A percentile compares a stretch with the other conserved stretches of the same genome.
Evolutionary conservation across 768 basidiomycete species (phyloP).

Genomic region (Naganishia vaughanmartiniae): DNA sequence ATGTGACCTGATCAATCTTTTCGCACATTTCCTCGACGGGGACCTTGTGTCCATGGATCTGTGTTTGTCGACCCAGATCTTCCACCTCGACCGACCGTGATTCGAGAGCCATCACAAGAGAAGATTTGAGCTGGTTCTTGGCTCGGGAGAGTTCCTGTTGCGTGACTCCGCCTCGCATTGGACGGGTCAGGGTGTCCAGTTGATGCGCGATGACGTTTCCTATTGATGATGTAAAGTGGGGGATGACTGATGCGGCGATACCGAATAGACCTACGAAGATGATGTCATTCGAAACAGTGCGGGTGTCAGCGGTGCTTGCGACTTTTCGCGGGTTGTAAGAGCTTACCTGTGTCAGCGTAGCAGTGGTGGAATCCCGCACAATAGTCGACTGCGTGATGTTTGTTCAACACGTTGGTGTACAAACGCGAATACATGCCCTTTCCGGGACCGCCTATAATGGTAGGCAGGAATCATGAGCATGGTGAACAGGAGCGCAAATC

Average conservation of each 20-base stretch:
- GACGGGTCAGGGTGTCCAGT: slow-evolving; percentile 71
- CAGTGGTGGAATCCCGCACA: slow-evolving; percentile 97
- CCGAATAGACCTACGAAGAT: slow-evolving; percentile 66
- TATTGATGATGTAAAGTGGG: slow-evolving; percentile 62
- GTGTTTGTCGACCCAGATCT: slow-evolving; percentile 82
- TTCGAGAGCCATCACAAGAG: slow-evolving; percentile 90
- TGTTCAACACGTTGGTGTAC: slow-evolving; percentile 93
- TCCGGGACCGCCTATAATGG: slow-evolving; percentile 72
- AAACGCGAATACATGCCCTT: slow-evolving; percentile 99
- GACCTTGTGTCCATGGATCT: slow-evolving; percentile 81
- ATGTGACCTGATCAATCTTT: slow-evolving; percentile 72
- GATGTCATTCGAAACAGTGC: neutral
- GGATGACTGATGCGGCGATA: slow-evolving; percentile 77
- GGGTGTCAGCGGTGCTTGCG: neutral
- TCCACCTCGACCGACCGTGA: slow-evolving; percentile 60
- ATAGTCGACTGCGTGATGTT: slow-evolving; percentile 88
- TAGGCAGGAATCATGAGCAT: slow-evolving; percentile 39
- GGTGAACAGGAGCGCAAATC: neutral
- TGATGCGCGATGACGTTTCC: slow-evolving; percentile 83
- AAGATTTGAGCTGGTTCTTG: slow-evolving; percentile 91
- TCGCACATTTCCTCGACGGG: slow-evolving; percentile 86
- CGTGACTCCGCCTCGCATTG: slow-evolving; percentile 48
- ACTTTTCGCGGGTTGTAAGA: too few relatives aligned
- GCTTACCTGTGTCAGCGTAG: slow-evolving; percentile 73
- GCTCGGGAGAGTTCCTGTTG: slow-evolving; percentile 73